Percentiles rank a stretch among this genome's conserved stretches.
These are phyloP conservation scores for Capsicum rhomboideum DNA, from an alignment of 257 asterid species.

Conservation along the genomic window DNA sequence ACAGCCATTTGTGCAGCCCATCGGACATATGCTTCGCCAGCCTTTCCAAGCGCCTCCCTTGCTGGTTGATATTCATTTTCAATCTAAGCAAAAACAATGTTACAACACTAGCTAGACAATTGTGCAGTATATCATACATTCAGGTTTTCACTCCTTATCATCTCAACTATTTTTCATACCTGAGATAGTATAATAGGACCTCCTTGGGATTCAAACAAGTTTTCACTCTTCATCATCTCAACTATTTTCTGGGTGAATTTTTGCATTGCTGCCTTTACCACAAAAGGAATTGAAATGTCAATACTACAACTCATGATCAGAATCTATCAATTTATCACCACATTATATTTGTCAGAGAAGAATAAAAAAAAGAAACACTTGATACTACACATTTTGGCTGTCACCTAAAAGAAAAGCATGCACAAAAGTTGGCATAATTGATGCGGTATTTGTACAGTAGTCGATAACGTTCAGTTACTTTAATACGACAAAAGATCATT, in stretches of 20 bases:
- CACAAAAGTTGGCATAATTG: background rate
- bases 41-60: conserved; percentile 39
- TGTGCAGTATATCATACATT: background rate
- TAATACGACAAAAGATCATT: background rate
- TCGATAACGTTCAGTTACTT: background rate
- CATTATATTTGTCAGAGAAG: background rate
- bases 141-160: too few relatives aligned
- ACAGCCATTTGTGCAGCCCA: conserved; percentile 77
- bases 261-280: conserved; percentile 50
- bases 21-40: conserved; percentile 43
- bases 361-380: background rate
- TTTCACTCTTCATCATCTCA: conserved; percentile 56
- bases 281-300: conserved; percentile 2
- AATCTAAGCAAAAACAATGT: conserved; percentile 24
- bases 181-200: conserved; percentile 77
- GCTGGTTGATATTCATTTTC: conserved; percentile 58
- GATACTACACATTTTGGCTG: background rate
- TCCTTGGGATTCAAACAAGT: conserved; percentile 53
- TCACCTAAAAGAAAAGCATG: background rate
- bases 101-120: background rate
- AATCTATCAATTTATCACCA: background rate
- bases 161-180: conserved; percentile 25
- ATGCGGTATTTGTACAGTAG: background rate
- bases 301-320: background rate
- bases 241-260: conserved; percentile 52